A percentile compares a stretch with the other conserved stretches of the same genome.
These are phyloP conservation scores for Syzygium aromaticum DNA, from an alignment of 345 rosid genomes.

Conservation along the genomic window DNA sequence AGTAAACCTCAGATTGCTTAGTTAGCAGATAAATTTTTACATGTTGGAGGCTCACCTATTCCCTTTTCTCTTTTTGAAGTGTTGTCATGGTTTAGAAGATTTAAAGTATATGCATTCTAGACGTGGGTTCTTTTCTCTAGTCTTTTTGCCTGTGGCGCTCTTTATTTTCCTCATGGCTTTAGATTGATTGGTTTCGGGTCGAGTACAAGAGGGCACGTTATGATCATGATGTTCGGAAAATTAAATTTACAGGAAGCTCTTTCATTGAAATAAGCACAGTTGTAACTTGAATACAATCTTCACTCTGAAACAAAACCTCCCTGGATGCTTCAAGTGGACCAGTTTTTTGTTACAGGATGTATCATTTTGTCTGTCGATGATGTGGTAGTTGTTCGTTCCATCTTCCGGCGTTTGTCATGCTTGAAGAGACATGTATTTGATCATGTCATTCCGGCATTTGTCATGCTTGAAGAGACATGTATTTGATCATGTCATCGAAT, in stretches of 20 bases:
- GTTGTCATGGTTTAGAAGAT: not conserved
- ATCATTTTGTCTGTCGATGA: not conserved
- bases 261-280: not conserved
- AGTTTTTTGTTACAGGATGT: rapidly evolving
- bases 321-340: not conserved
- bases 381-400: not conserved
- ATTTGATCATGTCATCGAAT: not conserved
- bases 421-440: not conserved
- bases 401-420: not conserved
- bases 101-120: not conserved
- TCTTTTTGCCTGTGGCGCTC: not conserved
- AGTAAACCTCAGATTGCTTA: not conserved
- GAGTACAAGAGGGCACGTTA: not conserved
- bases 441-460: not conserved
- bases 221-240: not conserved
- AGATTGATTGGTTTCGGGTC: not conserved
- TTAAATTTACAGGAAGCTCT: not conserved
- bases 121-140: not conserved
- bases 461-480: not conserved
- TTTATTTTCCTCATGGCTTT: not conserved
- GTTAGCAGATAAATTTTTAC: not conserved
- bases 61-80: not conserved
- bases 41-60: not conserved
- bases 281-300: not conserved
- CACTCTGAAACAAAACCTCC: not conserved